Percentiles rank a stretch among this genome's conserved stretches.
These are phyloP conservation scores for Nosema granulosis DNA, from an alignment of 371 early-diverging fungal species.

Conservation along the genomic window DNA sequence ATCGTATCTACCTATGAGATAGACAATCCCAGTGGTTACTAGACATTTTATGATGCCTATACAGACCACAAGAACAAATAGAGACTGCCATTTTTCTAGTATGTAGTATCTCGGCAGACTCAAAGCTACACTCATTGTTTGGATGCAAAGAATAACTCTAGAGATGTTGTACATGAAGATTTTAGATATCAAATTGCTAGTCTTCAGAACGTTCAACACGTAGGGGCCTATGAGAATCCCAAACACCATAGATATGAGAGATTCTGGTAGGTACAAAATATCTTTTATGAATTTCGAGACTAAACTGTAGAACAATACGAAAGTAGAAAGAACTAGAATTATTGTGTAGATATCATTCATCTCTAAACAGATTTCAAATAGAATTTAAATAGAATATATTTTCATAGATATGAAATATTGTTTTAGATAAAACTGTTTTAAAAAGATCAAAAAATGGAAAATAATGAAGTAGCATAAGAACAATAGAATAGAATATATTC, in stretches of 20 bases:
- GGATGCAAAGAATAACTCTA: slow-evolving; percentile 63
- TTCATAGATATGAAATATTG: no score
- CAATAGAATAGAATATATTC: no score
- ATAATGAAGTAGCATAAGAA: no score
- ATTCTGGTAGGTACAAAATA: slow-evolving; percentile 78
- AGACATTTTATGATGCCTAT: slow-evolving; percentile 52
- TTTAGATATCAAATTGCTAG: slow-evolving; percentile 30
- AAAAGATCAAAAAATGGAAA: no score
- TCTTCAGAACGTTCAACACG: slow-evolving; percentile 41
- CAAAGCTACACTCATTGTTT: slow-evolving; percentile 65
- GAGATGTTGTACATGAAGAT: slow-evolving; percentile 60
- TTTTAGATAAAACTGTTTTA: no score
- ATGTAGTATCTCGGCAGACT: slow-evolving; percentile 62
- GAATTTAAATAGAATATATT: no score
- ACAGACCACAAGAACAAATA: slow-evolving; percentile 72
- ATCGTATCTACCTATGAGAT: slow-evolving; percentile 3
- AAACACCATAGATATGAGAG: slow-evolving; percentile 76
- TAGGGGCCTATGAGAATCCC: slow-evolving; percentile 77
- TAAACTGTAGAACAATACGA: slow-evolving; percentile 77
- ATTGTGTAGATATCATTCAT: slow-evolving; percentile 53
- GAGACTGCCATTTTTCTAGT: slow-evolving; percentile 67
- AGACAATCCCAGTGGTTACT: slow-evolving; percentile 29
- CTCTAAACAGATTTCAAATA: no score
- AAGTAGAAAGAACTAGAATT: slow-evolving; percentile 64
- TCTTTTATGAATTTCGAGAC: slow-evolving; percentile 83